Conservation (phyloP, 345 rosid species). For the Firmiana major region DNA sequence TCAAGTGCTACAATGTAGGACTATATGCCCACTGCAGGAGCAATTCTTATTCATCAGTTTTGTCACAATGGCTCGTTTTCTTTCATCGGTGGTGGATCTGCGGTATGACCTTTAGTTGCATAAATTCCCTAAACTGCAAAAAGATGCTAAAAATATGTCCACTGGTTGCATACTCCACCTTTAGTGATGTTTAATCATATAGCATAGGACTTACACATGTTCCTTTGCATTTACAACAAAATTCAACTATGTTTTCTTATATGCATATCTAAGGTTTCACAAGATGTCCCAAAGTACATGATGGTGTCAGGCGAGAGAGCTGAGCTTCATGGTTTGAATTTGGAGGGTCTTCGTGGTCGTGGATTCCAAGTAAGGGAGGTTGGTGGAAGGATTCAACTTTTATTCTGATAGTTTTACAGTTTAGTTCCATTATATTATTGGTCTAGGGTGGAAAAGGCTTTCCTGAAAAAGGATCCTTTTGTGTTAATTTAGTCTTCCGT, state of each 20-base stretch:
- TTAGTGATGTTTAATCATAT: neutral
- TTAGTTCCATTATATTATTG: neutral
- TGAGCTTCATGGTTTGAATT: constrained; percentile 82
- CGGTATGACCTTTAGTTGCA: constrained; percentile 44
- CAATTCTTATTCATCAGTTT: constrained; percentile 79
- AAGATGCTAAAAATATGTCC: neutral
- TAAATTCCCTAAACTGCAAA: neutral
- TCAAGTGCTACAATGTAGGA: constrained; percentile 50
- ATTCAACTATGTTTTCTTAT: neutral
- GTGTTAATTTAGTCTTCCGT: neutral
- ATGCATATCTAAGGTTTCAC: constrained; percentile 55
- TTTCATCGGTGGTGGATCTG: constrained; percentile 92
- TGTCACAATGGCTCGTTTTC: constrained; percentile 74
- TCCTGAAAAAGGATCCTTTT: neutral
- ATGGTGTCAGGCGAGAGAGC: constrained; percentile 95
- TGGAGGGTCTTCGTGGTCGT: constrained; percentile 79
- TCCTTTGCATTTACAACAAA: neutral
- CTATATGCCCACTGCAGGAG: constrained; percentile 77
- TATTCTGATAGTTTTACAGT: neutral
- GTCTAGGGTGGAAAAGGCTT: constrained; percentile 4
- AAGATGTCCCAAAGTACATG: constrained; percentile 87
- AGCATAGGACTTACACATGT: neutral
- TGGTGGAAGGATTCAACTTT: constrained; percentile 10
- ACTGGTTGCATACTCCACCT: neutral
- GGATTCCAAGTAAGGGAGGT: constrained; percentile 74